phyloP scores from a whole-genome alignment of 2,329 filamentous ascomycete species.

The Colletotrichum sp. region DNA sequence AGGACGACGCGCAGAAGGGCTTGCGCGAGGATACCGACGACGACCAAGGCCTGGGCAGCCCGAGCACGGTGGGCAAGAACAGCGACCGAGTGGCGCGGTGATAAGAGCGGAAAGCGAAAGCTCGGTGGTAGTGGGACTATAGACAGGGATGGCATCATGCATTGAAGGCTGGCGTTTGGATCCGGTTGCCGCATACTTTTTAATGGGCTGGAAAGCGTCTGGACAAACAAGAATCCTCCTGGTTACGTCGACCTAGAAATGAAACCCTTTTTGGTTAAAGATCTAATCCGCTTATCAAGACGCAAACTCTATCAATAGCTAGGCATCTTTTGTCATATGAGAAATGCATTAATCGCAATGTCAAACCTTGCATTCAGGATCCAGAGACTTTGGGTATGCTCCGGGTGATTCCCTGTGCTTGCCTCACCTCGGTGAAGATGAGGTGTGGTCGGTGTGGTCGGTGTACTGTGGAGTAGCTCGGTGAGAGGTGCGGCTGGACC shows the following conservation, averaged over 20 bases:
- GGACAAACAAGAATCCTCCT: background rate
- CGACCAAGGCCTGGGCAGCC: conserved; percentile 34
- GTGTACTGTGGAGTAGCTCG: background rate
- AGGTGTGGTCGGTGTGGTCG: background rate
- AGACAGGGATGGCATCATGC: conserved; percentile 13
- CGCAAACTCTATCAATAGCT: background rate
- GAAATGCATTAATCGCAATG: background rate
- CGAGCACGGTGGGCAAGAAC: conserved; percentile 52
- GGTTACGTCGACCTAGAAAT: background rate
- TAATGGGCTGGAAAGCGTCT: conserved; percentile 9
- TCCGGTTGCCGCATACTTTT: background rate
- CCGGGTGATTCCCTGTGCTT: background rate
- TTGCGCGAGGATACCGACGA: conserved; percentile 80
- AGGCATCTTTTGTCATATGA: background rate
- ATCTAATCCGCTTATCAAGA: background rate
- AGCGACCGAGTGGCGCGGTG: conserved; percentile 37
- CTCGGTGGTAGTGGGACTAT: background rate
- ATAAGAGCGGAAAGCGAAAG: background rate
- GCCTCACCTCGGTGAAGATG: background rate
- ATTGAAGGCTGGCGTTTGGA: conserved; percentile 16
- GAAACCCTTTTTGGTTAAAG: background rate
- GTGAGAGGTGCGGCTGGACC: background rate
- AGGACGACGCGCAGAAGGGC: conserved; percentile 56
- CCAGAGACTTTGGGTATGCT: background rate
- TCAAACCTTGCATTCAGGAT: background rate